A percentile compares a stretch with the other conserved stretches of the same genome.
These are phyloP conservation scores for Candida parachauliodes DNA, from an alignment of 805 yeast species.

Conservation along the genomic window DNA sequence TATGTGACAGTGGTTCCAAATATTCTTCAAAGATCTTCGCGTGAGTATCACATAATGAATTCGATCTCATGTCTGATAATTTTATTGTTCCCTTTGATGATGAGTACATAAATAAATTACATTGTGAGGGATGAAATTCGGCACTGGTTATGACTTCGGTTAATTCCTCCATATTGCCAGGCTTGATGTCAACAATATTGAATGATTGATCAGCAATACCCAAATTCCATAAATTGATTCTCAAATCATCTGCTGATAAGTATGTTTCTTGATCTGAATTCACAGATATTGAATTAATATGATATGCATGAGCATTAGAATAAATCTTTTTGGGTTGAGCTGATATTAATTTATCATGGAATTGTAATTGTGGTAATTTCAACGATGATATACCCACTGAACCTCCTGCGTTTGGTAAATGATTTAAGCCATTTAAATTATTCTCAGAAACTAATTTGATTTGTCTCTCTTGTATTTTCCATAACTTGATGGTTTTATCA, in stretches of 20 bases:
- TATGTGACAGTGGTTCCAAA: conserved; percentile 87
- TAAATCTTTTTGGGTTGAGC: conserved; percentile 91
- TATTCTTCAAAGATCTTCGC: conserved; percentile 88
- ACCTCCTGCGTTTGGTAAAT: conserved; percentile 14
- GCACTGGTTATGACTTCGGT: conserved; percentile 97
- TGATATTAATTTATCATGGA: conserved; percentile 91
- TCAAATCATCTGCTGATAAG: conserved; percentile 86
- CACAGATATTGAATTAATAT: conserved; percentile 90
- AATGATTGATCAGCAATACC: conserved; percentile 93
- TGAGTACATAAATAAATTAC: conserved; percentile 93
- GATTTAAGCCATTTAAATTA: conserved; percentile 49
- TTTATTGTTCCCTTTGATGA: conserved; percentile 94
- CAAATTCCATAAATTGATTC: conserved; percentile 94
- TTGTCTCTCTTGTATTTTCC: conserved; percentile 93
- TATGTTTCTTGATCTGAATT: conserved; percentile 96
- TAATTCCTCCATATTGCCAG: conserved; percentile 97
- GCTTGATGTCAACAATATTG: conserved; percentile 96
- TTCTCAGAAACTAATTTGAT: conserved; percentile 90
- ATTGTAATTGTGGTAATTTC: conserved; percentile 81
- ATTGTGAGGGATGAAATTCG: conserved; percentile 89
- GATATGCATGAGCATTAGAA: conserved; percentile 97
- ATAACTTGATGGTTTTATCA: conserved; percentile 96
- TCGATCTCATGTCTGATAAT: conserved; percentile 93
- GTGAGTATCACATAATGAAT: conserved; percentile 89
- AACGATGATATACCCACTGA: conserved; percentile 37